Percentiles rank a stretch among this genome's conserved stretches.
Conservation (phyloP, 345 rosid species). For the Citrus maxima region DNA sequence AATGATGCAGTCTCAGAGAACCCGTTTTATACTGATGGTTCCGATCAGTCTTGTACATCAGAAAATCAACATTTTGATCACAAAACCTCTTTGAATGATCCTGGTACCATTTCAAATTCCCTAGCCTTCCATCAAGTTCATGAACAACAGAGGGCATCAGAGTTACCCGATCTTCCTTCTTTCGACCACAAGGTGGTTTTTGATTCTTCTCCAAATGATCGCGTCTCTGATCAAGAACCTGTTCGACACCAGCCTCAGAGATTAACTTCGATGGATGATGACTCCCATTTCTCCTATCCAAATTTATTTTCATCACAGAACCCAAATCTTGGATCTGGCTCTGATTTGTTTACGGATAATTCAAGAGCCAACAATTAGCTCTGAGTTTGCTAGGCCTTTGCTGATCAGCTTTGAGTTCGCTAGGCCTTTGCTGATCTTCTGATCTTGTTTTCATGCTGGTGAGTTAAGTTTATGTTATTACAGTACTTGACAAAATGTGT, state of each 20-base stretch:
- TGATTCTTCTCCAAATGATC: conserved; percentile 30
- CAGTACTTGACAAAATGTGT: not conserved
- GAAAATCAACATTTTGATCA: conserved; percentile 35
- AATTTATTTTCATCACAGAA: conserved; percentile 57
- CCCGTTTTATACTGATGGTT: conserved; percentile 50
- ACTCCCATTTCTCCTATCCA: conserved; percentile 72
- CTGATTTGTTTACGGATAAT: conserved; percentile 27
- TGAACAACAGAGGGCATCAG: conserved; percentile 17
- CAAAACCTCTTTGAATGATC: conserved; percentile 33
- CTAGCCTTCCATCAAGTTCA: not conserved
- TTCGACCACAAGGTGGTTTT: conserved; percentile 22
- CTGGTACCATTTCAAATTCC: conserved; percentile 1
- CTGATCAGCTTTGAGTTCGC: too few relatives aligned
- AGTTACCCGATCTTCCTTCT: conserved; percentile 29
- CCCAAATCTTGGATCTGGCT: conserved; percentile 28
- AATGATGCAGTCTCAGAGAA: conserved; percentile 47
- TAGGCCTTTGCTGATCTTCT: not conserved
- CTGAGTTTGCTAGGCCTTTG: conserved; percentile 7
- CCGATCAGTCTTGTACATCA: conserved; percentile 24
- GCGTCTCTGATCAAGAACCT: conserved; percentile 19
- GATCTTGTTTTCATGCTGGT: not conserved
- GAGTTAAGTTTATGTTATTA: conserved; percentile 10
- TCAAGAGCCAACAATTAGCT: conserved; percentile 26
- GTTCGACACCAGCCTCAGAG: conserved; percentile 58
- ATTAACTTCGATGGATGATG: conserved; percentile 72